Base-by-base conservation (phyloP, 1,139 yeast genomes). In the Pneumocystis canis region DNA sequence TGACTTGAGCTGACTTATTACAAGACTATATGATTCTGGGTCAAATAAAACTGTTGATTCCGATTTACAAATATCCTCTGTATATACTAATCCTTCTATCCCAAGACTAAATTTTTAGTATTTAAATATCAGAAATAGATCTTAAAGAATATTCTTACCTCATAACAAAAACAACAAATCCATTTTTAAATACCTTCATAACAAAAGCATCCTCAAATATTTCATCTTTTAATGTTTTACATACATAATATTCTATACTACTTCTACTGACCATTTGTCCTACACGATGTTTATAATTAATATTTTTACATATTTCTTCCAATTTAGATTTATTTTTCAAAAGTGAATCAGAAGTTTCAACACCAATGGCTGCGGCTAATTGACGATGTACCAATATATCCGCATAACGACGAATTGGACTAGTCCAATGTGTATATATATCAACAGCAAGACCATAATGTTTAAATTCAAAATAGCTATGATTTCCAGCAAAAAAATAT, bases 211-310 rank as follows among this genome's bases (percentile, higher is more conserved):
- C 94, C 72, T 89, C 96, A 47, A 83, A 75, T 66, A 85, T 86
- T 67, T 83, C 82, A 64, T 78, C 78, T 73, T 89, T 87, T 86
- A 94, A 86, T 41, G 90, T 97, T 76, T 94, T 98, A 16, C 98
- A 98, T 59, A 94, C 98, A 71, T 89, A 92, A 74, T 92, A 94
- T 73, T 94, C 98, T 67, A 94, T 89, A 73, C 96, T 87, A 40
- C 98, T 96, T 71, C 99, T 82, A 47, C 98, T 98, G 1, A 98
- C 99, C 79, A 92, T 88, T 75, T 94, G 99, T 0, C 98, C 98
- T 73, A 92, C 94, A 74, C 98, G 84, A 73, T 94, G 99, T 70
- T 97, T 85, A 70, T 80, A 85, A 76, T 94, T 94, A 71, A 94
- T 90, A 71, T 92, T 94, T 70, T 83, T 83, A 68, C 94, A 92